Evolutionary conservation across 345 rosid genomes (phyloP).

Genomic region (Fremontodendron californicum): DNA sequence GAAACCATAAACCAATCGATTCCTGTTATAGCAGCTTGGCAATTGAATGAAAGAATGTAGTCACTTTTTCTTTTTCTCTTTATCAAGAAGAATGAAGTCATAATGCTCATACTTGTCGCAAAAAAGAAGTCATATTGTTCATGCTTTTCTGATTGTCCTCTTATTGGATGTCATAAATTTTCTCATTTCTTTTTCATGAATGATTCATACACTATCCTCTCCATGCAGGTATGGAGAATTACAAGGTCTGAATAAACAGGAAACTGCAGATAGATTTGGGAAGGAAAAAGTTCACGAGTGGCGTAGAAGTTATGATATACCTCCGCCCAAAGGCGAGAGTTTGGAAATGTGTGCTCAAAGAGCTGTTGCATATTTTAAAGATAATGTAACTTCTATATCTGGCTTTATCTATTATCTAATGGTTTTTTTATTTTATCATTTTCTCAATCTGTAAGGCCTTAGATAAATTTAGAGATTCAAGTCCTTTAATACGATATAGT

Average conservation of each 20-base stretch:
- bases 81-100: not conserved
- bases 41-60: conserved; percentile 97
- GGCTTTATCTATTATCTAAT: conserved; percentile 6
- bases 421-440: not conserved
- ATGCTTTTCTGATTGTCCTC: not conserved
- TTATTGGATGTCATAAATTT: not conserved
- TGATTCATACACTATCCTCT: conserved; percentile 6
- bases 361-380: conserved; percentile 72
- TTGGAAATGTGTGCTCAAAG: conserved; percentile 97
- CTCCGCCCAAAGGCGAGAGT: conserved; percentile 98
- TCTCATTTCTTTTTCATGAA: not conserved
- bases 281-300: conserved; percentile 90
- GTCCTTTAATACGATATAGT: not conserved
- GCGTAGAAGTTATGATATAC: conserved; percentile 95
- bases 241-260: conserved; percentile 94
- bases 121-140: not conserved
- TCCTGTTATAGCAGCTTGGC: conserved; percentile 90
- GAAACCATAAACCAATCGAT: conserved; percentile 79
- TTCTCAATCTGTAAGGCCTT: not conserved
- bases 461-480: not conserved
- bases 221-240: conserved; percentile 84
- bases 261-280: conserved; percentile 92
- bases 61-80: not conserved
- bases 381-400: conserved; percentile 34
- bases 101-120: too few relatives aligned